Base-by-base conservation (phyloP, 1,139 yeast genomes). In the Saccharomyces uvarum region DNA sequence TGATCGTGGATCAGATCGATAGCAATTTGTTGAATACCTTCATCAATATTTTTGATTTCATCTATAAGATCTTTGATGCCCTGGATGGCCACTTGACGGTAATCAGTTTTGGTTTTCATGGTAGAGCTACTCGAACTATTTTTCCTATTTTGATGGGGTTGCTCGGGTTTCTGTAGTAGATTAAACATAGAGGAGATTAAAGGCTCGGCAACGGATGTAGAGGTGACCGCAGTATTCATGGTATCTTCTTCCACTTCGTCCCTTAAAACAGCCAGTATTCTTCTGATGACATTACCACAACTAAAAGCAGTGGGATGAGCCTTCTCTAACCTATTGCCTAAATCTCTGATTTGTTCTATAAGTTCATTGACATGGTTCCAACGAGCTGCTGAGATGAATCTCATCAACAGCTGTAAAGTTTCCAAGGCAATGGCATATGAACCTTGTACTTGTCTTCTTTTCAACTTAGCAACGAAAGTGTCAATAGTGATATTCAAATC, bases 1-100 rank as follows among this genome's bases (percentile, higher is more conserved):
- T 90, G 88, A 64, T 93, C 98, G 70, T 93, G 98, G 68, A 95
- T 89, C 75, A 93, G 79, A 69, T 95, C 99, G 47, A 86, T 85
- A 21, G 97, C 86, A 84, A 90, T 86, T 57, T 84, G 82, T 68
- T 91, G 96, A 51, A 95, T 84, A 57, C 93, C 93, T 63, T 91
- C 98, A 67, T 90, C 93, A 48, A 88, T 88, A 63, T 87, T 87
- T 47, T 87, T 79, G 56, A 95, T 88, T 71, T 95, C 99, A 71
- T 93, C 99, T 55, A 90, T 84, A 57, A 95, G 78, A 64, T 90
- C 97, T 68, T 90, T 86, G 59, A 95, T 91, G 3, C 97, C 97
- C 71, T 93, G 98, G 57, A 93, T 91, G 42, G 91, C 86, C 47
- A 89, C 84, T 5, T 97, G 88, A 66, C 96, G 81, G 66, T 88